Base-by-base conservation (phyloP, 148 eudicot genomes). In the Talinum fruticosum region DNA sequence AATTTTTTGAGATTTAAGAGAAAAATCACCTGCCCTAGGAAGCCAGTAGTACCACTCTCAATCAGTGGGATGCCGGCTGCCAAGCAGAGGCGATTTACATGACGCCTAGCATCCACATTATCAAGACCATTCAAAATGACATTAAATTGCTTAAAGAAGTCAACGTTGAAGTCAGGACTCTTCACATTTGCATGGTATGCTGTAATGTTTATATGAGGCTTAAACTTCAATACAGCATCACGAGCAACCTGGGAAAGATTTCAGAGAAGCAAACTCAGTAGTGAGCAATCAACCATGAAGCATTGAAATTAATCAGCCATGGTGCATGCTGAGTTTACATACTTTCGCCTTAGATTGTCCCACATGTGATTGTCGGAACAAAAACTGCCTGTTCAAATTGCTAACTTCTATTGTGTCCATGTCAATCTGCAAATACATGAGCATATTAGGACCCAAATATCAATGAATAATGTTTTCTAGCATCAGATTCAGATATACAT, bases 321-420 rank as follows among this genome's bases (percentile, higher is more conserved):
- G 66, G 73, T 69, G 10, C 49, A 61, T 62, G 64, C 74, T 69
- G 14, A 41, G 8, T 36, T n/a, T 51, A 86, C 97, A 89, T 79
- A 95, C 98, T 85, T 91, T 92, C 62, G 98, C 97, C 87, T 96
- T 95, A 6, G 98, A 92, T 79, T 86, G 93, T 71, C 98, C 98
- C 81, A 95, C 98, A 89, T 95, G 98, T 7, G 86, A 86, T 81
- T 91, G 83, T 21, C 98, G 87, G 83, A 96, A 96, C 84, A 96
- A 85, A 79, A 96, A 96, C 80, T 96, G 99, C 59, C 99, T 84
- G 79, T 96, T 96, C 67, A 96, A 82, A 86, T 96, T 96, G 85
- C 99, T 96, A 82, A 96, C 97, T 89, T 96, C 99, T 71, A 96
- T 96, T 32, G 99, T 93, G 81, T 96, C 99, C 97, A 93, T 84